A percentile compares a stretch with the other conserved stretches of the same genome.
phyloP scores from a whole-genome alignment of 306 rosid species.

The Hippophae gyantsensis region DNA sequence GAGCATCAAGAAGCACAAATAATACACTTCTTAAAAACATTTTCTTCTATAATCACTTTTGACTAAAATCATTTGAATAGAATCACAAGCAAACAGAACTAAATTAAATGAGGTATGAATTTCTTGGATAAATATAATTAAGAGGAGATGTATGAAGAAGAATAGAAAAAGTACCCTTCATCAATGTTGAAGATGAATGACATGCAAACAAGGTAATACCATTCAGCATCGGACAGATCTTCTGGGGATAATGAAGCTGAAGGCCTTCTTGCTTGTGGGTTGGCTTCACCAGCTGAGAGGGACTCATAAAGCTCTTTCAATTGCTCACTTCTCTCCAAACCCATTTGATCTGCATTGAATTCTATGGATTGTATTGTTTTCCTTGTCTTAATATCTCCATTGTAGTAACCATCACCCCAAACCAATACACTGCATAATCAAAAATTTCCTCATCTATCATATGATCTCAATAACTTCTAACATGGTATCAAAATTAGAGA shows the following conservation, averaged over 20 bases:
- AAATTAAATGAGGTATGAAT: not conserved
- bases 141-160: not conserved
- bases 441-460: not conserved
- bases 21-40: too few species aligned
- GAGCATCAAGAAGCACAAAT: too few species aligned
- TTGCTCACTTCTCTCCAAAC: constrained; percentile 66
- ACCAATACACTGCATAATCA: constrained; percentile 44
- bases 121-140: not conserved
- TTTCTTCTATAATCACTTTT: too few species aligned
- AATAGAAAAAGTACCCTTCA: constrained; percentile 49
- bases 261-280: constrained; percentile 56
- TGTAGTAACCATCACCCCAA: constrained; percentile 85
- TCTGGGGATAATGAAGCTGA: constrained; percentile 74
- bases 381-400: constrained; percentile 84
- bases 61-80: too few species aligned
- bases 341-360: constrained; percentile 55
- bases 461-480: too few species aligned
- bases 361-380: constrained; percentile 66
- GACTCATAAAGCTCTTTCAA: constrained; percentile 57
- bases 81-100: not conserved
- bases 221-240: constrained; percentile 77
- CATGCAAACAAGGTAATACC: constrained; percentile 96
- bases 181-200: constrained; percentile 70
- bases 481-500: too few species aligned
- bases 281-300: constrained; percentile 49